phyloP scores from a whole-genome alignment of 2,329 filamentous ascomycete genomes.

The Pseudomassariella vexata region DNA sequence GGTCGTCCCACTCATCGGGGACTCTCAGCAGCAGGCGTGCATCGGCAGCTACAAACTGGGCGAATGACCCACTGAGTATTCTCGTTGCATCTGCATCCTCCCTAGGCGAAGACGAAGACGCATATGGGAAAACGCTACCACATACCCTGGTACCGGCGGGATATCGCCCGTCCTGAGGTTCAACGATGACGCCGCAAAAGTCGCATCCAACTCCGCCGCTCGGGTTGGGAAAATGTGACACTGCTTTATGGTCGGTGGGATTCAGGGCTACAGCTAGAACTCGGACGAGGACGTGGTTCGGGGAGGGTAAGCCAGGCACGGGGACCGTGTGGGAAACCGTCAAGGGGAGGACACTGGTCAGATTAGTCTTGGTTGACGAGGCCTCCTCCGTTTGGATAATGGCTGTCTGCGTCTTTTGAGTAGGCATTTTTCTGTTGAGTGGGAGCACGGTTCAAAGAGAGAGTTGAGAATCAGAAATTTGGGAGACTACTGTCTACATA shows the following conservation, averaged over 20 bases:
- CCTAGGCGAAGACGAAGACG: background rate
- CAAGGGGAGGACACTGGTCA: background rate
- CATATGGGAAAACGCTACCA: conserved; percentile 10
- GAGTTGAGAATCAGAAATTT: no score
- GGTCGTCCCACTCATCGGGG: conserved; percentile 13
- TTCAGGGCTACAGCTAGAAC: conserved; percentile 20
- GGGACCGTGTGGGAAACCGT: conserved; percentile 1
- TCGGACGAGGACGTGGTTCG: conserved; percentile 2
- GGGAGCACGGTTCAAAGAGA: no score
- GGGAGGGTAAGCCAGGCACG: conserved; percentile 2
- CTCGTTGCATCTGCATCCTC: no score
- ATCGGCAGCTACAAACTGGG: conserved; percentile 8
- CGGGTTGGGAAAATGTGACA: conserved; percentile 9
- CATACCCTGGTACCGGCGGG: conserved; percentile 7
- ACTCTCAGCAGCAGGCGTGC: conserved; percentile 10
- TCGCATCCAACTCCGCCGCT: conserved; percentile 16
- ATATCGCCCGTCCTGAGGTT: background rate
- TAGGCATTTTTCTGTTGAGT: no score
- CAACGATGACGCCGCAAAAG: conserved; percentile 16
- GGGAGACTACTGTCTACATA: no score
- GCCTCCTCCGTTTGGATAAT: conserved; percentile 1
- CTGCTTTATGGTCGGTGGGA: conserved; percentile 22
- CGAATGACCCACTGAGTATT: conserved; percentile 9
- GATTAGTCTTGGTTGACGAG: no score
- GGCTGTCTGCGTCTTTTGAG: conserved; percentile 1